These are phyloP conservation scores for Clonostachys solani DNA, from an alignment of 2,329 filamentous ascomycete genomes.

Conservation along the genomic window DNA sequence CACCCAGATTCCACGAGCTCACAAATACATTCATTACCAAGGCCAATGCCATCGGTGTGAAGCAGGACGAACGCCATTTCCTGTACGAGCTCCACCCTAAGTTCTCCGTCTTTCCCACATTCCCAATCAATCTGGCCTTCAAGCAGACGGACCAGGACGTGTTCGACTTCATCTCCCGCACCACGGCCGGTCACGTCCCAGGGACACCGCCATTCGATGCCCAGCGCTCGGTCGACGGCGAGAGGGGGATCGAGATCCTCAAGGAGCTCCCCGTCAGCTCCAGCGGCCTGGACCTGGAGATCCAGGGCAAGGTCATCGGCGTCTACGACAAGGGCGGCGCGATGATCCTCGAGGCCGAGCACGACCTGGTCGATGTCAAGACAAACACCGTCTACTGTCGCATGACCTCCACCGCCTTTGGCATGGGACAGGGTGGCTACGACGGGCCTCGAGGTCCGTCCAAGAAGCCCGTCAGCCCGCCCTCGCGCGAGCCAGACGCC, in stretches of 20 bases:
- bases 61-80: slow-evolving; percentile 34
- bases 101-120: slow-evolving; percentile 40
- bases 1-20: too few relatives aligned
- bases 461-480: slow-evolving; percentile 20
- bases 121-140: slow-evolving; percentile 37
- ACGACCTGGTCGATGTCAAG: slow-evolving; percentile 29
- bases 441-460: slow-evolving; percentile 31
- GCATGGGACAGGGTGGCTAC: slow-evolving; percentile 40
- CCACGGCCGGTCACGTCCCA: slow-evolving; percentile 24
- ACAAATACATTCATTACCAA: slow-evolving; percentile 3
- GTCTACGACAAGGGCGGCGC: slow-evolving; percentile 38
- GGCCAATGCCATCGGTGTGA: slow-evolving; percentile 31
- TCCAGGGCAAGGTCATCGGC: slow-evolving; percentile 32
- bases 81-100: slow-evolving; percentile 36
- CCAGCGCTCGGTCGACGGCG: slow-evolving; percentile 33
- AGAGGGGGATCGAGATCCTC: slow-evolving; percentile 31
- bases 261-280: slow-evolving; percentile 26
- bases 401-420: slow-evolving; percentile 32
- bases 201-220: slow-evolving; percentile 33
- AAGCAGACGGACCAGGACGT: slow-evolving; percentile 40
- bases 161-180: slow-evolving; percentile 31
- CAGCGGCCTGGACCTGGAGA: slow-evolving; percentile 28
- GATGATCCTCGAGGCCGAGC: slow-evolving; percentile 36
- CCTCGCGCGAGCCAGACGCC: slow-evolving; percentile 28
- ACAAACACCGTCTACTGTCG: slow-evolving; percentile 29